Evolutionary conservation across 352 stramenopile genomes (phyloP).

Genomic region (Pythium folliculosum): DNA sequence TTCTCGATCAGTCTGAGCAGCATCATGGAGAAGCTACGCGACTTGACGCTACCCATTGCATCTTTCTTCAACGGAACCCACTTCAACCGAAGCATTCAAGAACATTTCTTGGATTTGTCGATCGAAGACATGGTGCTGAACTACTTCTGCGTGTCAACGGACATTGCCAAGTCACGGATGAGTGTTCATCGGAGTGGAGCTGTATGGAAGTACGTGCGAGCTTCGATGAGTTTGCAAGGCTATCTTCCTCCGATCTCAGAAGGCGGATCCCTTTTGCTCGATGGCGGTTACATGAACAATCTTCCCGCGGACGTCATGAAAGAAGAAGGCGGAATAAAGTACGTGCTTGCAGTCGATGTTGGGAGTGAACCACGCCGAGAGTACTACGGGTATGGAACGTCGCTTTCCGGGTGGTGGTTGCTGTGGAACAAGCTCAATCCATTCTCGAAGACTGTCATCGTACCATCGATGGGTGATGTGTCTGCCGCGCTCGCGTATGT

Average conservation of each 20-base stretch:
- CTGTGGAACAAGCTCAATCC: conserved; percentile 92
- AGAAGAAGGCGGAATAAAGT: conserved; percentile 86
- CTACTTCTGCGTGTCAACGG: conserved; percentile 92
- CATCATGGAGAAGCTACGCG: conserved; percentile 71
- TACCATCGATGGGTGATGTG: conserved; percentile 93
- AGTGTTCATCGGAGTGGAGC: conserved; percentile 84
- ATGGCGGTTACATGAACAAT: conserved; percentile 95
- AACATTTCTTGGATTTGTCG: conserved; percentile 72
- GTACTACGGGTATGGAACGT: conserved; percentile 81
- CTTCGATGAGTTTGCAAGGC: conserved; percentile 91
- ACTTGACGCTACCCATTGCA: conserved; percentile 88
- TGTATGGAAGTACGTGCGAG: conserved; percentile 91
- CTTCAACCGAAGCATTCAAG: conserved; percentile 81
- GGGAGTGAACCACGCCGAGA: conserved; percentile 74
- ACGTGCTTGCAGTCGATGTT: conserved; percentile 91
- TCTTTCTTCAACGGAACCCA: conserved; percentile 87
- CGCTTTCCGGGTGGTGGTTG: conserved; percentile 89
- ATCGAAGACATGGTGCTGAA: conserved; percentile 92
- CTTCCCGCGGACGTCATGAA: conserved; percentile 92
- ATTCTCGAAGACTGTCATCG: conserved; percentile 83
- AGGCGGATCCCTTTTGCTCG: conserved; percentile 83
- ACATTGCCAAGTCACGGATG: conserved; percentile 90
- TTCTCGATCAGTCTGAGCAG: conserved; percentile 71
- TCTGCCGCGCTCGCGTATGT: conserved; percentile 88
- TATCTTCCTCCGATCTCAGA: conserved; percentile 91